Evolutionary conservation across 1,284 basidiomycete genomes (phyloP).

Genomic region (Bondarzewia mesenterica): DNA sequence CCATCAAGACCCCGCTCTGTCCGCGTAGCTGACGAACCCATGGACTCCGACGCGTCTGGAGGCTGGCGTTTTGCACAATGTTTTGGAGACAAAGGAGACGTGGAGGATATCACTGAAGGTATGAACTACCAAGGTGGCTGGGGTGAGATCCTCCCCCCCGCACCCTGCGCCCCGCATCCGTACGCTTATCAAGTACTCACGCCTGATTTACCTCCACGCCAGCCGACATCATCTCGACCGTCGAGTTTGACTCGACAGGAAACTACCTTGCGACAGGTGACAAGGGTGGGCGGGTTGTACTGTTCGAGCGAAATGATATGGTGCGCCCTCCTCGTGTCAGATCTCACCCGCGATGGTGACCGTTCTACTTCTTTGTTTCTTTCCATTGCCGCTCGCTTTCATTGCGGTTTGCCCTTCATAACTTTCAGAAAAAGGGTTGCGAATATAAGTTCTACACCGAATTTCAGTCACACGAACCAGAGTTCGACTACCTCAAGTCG

Average conservation of each 20-base stretch:
- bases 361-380: slow-evolving; percentile 3
- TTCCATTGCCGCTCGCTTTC: neutral
- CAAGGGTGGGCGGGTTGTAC: slow-evolving; percentile 97
- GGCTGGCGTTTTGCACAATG: slow-evolving; percentile 99
- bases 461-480: slow-evolving; percentile 99
- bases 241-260: slow-evolving; percentile 99
- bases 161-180: slow-evolving; percentile 4
- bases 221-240: slow-evolving; percentile 99
- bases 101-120: slow-evolving; percentile 99
- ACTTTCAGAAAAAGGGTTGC: slow-evolving; percentile 90
- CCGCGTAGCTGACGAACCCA: slow-evolving; percentile 22
- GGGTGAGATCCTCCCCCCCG: neutral
- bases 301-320: slow-evolving; percentile 98
- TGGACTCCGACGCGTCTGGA: slow-evolving; percentile 79
- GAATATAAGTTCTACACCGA: slow-evolving; percentile 99
- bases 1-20: slow-evolving; percentile 6
- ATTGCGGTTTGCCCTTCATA: slow-evolving; percentile 3
- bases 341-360: slow-evolving; percentile 7
- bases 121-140: slow-evolving; percentile 15
- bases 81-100: slow-evolving; percentile 98
- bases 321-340: slow-evolving; percentile 42
- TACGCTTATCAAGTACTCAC: slow-evolving; percentile 11
- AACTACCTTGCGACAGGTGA: slow-evolving; percentile 99
- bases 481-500: slow-evolving; percentile 99
- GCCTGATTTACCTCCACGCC: slow-evolving; percentile 16